A percentile compares a stretch with the other conserved stretches of the same genome.
Conservation (phyloP, 2,329 filamentous ascomycete genomes). For the Monosporascus sp. region DNA sequence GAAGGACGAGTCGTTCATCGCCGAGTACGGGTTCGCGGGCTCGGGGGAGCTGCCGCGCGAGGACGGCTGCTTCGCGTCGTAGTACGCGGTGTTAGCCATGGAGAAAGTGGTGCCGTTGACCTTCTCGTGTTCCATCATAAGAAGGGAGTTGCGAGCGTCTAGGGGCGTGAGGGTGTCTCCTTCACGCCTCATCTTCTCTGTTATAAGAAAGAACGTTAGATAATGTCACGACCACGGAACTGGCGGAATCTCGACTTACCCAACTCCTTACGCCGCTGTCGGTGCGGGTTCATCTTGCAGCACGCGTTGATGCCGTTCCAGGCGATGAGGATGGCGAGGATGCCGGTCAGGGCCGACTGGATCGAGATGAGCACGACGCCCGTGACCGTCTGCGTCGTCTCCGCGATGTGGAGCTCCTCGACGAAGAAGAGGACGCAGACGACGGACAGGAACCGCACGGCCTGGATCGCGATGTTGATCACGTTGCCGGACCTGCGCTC, state of each 20-base stretch:
- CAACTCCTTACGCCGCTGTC: conserved; percentile 80
- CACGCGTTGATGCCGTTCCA: conserved; percentile 83
- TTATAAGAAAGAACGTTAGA: conserved; percentile 38
- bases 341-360: conserved; percentile 75
- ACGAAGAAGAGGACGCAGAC: conserved; percentile 89
- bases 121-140: conserved; percentile 59
- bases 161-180: conserved; percentile 80
- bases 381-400: conserved; percentile 91
- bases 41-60: conserved; percentile 26
- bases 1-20: conserved; percentile 6
- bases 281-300: conserved; percentile 85
- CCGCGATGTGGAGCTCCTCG: conserved; percentile 80
- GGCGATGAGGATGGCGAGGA: conserved; percentile 79
- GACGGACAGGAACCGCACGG: conserved; percentile 83
- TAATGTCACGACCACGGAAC: neutral
- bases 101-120: conserved; percentile 34
- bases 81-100: conserved; percentile 32
- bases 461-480: conserved; percentile 89
- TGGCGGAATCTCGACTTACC: conserved; percentile 51
- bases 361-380: conserved; percentile 92
- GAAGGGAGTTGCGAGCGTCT: conserved; percentile 79
- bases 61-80: conserved; percentile 24
- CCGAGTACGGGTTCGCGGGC: conserved; percentile 20
- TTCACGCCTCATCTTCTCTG: conserved; percentile 73
- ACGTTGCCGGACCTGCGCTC: conserved; percentile 82